Evolutionary conservation across 441 rosid genomes (phyloP).

Genomic region (Corymbia calophylla): DNA sequence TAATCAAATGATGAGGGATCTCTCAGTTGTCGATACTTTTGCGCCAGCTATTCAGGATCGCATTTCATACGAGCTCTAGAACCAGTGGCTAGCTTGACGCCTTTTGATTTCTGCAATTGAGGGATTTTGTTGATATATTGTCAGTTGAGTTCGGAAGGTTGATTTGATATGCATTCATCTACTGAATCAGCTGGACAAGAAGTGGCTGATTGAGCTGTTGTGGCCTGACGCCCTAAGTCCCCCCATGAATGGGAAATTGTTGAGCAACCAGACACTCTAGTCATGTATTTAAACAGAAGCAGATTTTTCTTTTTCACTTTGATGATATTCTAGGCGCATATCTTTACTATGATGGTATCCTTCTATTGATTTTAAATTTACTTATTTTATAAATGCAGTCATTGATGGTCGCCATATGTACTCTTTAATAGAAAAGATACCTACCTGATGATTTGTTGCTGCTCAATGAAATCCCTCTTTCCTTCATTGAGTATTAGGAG

Average conservation of each 20-base stretch:
- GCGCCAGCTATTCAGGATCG: not conserved
- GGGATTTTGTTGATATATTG: not conserved
- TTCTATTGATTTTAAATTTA: not conserved
- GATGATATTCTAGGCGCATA: not conserved
- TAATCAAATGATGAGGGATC: not conserved
- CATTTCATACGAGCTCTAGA: not conserved
- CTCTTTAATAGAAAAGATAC: not conserved
- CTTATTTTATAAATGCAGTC: not conserved
- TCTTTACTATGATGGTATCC: not conserved
- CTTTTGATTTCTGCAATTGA: not conserved
- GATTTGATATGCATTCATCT: not conserved
- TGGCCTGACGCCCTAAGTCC: not conserved
- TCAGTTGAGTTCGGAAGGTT: not conserved
- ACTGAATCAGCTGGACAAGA: not conserved
- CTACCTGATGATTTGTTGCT: not conserved
- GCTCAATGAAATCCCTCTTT: not conserved
- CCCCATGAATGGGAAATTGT: not conserved
- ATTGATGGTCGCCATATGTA: not conserved
- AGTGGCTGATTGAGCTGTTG: not conserved
- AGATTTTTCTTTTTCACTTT: not conserved
- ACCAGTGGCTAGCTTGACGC: not conserved
- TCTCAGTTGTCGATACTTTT: not conserved
- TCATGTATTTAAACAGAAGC: not conserved
- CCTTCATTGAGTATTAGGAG: not conserved
- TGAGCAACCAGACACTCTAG: not conserved